These are phyloP conservation scores for Entomophthora muscae DNA, from an alignment of 371 early-diverging fungal species.

Conservation along the genomic window DNA sequence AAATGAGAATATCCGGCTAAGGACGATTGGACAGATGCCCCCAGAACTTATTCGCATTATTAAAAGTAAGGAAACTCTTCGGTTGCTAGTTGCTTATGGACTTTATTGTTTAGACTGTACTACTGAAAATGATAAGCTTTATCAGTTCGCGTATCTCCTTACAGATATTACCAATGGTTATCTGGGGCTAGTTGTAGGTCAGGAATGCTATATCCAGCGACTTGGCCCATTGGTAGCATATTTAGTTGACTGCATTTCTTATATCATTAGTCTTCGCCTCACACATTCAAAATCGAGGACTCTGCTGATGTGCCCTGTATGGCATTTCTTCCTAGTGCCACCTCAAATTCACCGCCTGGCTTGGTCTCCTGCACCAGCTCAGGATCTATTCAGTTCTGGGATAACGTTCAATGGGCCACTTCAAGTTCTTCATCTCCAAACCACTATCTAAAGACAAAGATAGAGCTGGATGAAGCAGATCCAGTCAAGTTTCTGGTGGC, in stretches of 20 bases:
- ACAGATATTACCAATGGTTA: not conserved
- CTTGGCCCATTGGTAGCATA: not conserved
- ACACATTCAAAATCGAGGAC: not conserved
- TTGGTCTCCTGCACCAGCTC: not conserved
- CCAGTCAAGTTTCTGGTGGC: not conserved
- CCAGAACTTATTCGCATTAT: not conserved
- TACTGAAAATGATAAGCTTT: not conserved
- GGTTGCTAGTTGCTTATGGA: not conserved
- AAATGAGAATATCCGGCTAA: not conserved
- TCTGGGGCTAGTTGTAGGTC: not conserved
- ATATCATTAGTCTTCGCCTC: not conserved
- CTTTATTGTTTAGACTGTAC: not conserved
- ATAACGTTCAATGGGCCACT: not conserved
- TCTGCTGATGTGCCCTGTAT: not conserved
- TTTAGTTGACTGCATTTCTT: no score
- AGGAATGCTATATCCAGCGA: not conserved
- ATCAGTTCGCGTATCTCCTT: not conserved
- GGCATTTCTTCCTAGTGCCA: not conserved
- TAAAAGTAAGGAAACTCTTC: not conserved
- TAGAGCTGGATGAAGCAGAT: not conserved
- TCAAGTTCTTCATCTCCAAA: not conserved
- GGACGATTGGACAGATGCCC: not conserved
- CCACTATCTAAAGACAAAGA: not conserved
- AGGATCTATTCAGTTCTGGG: not conserved
- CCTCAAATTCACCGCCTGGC: not conserved